Base-by-base conservation (phyloP, 108 stramenopile genomes). In the Nitzschia sp. region DNA sequence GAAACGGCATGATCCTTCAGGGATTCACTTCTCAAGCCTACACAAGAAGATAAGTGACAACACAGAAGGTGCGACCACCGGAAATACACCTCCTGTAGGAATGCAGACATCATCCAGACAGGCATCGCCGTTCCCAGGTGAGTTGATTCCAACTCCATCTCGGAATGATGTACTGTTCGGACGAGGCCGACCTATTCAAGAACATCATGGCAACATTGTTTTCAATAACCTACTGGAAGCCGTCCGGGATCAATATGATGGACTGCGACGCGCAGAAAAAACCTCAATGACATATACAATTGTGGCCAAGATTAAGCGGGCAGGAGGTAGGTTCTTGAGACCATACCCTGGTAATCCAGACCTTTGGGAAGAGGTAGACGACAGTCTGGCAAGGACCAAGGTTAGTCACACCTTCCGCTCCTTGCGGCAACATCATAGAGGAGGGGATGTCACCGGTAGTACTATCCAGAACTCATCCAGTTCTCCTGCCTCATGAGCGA, bases 311-410 rank as follows among this genome's bases (percentile, higher is more conserved):
- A 72, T 81, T 17, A 59, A 75, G 17, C 8, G 38, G 21, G 41
- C 51, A 19, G 72, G 72, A n/a, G 80, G 80, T 10, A 57, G 71
- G 20, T 81, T 81, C 54, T 57, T 81, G 46, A 65, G 71, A 39
- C 67, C 69, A 53, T 41, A 59, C 56, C 42, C 62, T 12, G 21
- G 9, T 3, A 48, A 17, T 15, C 15, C 20, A 14, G 26, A n/a
- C n/a, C 19, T 52, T 15, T 76, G 75, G 75, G 53, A 61, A 17
- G 60, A 61, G 14, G 69, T 69, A 8, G 75, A 76, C 44, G 51
- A 69, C 14, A 57, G 70, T 11, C 41, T 57, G 20, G 75, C 75
- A 52, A 63, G 68, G 9, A 63, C 48, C 53, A 76, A 76, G 54
- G 69, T 76, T 7, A 65, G 64, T 52, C 75, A 76, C 48, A 58